These are phyloP conservation scores for Helminthosporium solani DNA, from an alignment of 2,329 filamentous ascomycete genomes.

Conservation along the genomic window DNA sequence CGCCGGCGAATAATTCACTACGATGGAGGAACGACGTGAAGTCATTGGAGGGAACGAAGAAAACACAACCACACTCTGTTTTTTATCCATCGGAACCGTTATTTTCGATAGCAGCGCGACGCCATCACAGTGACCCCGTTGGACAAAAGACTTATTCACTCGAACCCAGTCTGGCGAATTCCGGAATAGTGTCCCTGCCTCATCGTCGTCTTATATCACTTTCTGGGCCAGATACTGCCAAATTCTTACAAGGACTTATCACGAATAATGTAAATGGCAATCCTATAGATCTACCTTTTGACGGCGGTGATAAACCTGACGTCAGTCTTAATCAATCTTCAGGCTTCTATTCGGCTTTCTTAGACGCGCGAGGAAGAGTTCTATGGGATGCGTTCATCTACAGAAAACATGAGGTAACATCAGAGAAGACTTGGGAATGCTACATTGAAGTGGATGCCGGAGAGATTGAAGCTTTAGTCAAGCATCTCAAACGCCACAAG, in stretches of 20 bases:
- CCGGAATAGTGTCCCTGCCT: constrained; percentile 58
- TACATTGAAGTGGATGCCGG: constrained; percentile 79
- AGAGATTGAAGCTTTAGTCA: constrained; percentile 62
- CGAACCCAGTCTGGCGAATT: background rate
- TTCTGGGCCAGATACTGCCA: constrained; percentile 73
- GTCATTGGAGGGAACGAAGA: too few species aligned
- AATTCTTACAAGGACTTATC: constrained; percentile 85
- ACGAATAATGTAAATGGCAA: constrained; percentile 63
- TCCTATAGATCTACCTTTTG: too few species aligned
- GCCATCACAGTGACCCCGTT: too few species aligned
- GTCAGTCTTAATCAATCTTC: too few species aligned
- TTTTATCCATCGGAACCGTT: too few species aligned
- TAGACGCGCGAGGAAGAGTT: constrained; percentile 79
- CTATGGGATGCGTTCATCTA: constrained; percentile 91
- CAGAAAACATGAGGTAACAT: constrained; percentile 29
- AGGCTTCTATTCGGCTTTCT: constrained; percentile 70
- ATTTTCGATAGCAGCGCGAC: too few species aligned
- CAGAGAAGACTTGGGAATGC: constrained; percentile 55
- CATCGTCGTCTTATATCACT: constrained; percentile 78
- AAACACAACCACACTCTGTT: too few species aligned
- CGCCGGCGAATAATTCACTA: too few species aligned
- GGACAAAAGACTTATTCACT: too few species aligned
- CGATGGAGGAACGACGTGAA: too few species aligned
- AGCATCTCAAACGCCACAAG: constrained; percentile 82
- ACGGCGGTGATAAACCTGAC: too few species aligned